phyloP scores from a whole-genome alignment of 169 alveolate species.

The Eimeria acervulina region DNA sequence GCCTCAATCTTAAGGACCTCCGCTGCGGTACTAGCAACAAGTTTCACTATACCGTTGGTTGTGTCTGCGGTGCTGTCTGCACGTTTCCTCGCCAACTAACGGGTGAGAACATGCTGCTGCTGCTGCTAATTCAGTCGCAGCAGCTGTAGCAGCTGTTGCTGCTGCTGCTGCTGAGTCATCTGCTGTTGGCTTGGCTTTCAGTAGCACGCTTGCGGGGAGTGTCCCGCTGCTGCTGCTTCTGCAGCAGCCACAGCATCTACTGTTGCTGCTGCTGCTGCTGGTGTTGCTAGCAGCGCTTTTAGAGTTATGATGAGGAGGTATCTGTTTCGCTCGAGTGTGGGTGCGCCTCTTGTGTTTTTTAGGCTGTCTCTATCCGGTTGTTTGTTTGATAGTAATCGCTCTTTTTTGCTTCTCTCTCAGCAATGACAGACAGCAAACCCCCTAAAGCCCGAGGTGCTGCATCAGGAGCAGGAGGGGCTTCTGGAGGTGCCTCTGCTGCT shows the following conservation, averaged over 20 bases:
- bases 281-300: not conserved
- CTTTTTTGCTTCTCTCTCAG: not conserved
- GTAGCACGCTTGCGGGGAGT: too few relatives aligned
- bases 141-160: not conserved
- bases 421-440: not conserved
- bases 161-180: not conserved
- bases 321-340: too few relatives aligned
- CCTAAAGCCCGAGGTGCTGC: not conserved
- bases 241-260: not conserved
- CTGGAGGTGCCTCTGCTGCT: not conserved
- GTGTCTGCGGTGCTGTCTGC: too few relatives aligned
- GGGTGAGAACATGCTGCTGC: not conserved
- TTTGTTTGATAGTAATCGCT: too few relatives aligned
- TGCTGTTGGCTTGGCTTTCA: not conserved
- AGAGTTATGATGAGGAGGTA: too few relatives aligned
- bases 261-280: not conserved
- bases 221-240: not conserved
- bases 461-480: not conserved
- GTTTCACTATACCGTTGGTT: too few relatives aligned
- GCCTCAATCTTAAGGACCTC: not conserved
- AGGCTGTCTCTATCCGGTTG: too few relatives aligned
- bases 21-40: not conserved
- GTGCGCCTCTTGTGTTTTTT: not conserved
- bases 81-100: not conserved
- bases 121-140: too few relatives aligned